phyloP scores from a whole-genome alignment of 1,139 yeast species.

The Geotrichum aggregatum region DNA sequence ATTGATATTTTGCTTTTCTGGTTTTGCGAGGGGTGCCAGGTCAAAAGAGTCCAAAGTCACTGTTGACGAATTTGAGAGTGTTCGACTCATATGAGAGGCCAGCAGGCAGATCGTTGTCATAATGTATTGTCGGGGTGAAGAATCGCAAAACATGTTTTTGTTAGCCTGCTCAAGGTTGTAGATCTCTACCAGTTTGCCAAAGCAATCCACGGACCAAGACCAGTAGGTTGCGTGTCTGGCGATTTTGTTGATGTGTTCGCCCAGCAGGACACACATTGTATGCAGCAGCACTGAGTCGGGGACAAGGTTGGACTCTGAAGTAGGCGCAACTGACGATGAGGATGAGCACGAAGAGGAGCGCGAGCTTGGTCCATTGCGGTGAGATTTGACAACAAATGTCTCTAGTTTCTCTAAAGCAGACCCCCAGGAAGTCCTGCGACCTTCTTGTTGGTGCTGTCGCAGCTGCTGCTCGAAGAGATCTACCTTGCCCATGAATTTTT shows the following conservation, averaged over 20 bases:
- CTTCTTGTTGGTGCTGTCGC: background rate
- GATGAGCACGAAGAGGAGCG: slow-evolving; percentile 12
- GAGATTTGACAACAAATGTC: background rate
- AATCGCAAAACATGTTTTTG: slow-evolving; percentile 1
- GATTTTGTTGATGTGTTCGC: slow-evolving; percentile 19
- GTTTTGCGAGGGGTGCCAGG: slow-evolving; percentile 3
- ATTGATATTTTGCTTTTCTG: slow-evolving; percentile 6
- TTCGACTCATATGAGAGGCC: slow-evolving; percentile 6
- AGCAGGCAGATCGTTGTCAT: slow-evolving; percentile 13
- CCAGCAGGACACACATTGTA: slow-evolving; percentile 16
- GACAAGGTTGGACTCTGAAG: background rate
- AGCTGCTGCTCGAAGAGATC: background rate
- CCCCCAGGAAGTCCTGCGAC: background rate
- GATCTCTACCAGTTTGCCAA: slow-evolving; percentile 11
- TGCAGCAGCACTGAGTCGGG: background rate
- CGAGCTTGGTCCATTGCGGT: slow-evolving; percentile 2
- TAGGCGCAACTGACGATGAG: background rate
- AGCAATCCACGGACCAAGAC: slow-evolving; percentile 19
- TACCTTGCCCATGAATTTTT: background rate
- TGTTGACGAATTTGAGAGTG: background rate
- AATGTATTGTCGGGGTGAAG: slow-evolving; percentile 1
- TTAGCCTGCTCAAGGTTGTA: slow-evolving; percentile 4
- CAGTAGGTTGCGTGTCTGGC: slow-evolving; percentile 21
- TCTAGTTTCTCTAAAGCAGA: background rate
- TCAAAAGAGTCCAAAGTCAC: background rate